Percentiles rank a stretch among this genome's conserved stretches.
phyloP scores from a whole-genome alignment of 2,329 filamentous ascomycete species.

The Phaeosphaeria sp. region DNA sequence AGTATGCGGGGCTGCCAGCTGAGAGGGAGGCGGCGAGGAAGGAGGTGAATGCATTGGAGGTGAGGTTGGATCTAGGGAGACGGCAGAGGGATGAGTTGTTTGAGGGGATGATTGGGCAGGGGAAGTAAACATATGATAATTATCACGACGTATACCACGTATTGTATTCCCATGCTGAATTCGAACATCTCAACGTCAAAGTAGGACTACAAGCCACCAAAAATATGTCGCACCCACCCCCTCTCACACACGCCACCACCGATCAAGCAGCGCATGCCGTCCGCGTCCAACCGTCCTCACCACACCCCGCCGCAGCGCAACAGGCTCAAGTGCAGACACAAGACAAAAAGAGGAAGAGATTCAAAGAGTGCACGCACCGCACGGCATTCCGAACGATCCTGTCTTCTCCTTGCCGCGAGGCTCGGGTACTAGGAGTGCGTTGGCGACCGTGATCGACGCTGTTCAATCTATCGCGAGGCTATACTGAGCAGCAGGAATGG shows the following conservation, averaged over 20 bases:
- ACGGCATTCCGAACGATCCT: slow-evolving; percentile 7
- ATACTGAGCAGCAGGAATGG: slow-evolving; percentile 63
- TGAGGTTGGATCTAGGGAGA: slow-evolving; percentile 67
- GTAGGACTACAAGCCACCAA: too few relatives aligned
- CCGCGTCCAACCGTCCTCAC: slow-evolving; percentile 18
- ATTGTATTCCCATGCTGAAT: too few relatives aligned
- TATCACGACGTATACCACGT: too few relatives aligned
- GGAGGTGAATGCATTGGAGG: slow-evolving; percentile 72
- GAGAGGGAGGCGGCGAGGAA: slow-evolving; percentile 71
- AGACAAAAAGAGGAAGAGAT: slow-evolving; percentile 1
- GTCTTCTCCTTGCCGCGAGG: slow-evolving; percentile 1
- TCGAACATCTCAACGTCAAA: too few relatives aligned
- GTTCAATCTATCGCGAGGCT: slow-evolving; percentile 58
- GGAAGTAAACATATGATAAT: too few relatives aligned
- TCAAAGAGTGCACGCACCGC: slow-evolving; percentile 13
- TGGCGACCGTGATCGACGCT: slow-evolving; percentile 34
- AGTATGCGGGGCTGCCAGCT: slow-evolving; percentile 75
- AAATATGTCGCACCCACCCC: neutral
- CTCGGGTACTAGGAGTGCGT: slow-evolving; percentile 14
- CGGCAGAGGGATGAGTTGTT: slow-evolving; percentile 75
- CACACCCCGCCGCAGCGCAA: slow-evolving; percentile 2
- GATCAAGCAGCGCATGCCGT: neutral
- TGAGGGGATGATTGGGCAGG: slow-evolving; percentile 70
- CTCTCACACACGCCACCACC: neutral
- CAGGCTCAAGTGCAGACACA: slow-evolving; percentile 7